Conservation (phyloP, 2,329 filamentous ascomycete species). For the Raffaelea deltoideospora region DNA sequence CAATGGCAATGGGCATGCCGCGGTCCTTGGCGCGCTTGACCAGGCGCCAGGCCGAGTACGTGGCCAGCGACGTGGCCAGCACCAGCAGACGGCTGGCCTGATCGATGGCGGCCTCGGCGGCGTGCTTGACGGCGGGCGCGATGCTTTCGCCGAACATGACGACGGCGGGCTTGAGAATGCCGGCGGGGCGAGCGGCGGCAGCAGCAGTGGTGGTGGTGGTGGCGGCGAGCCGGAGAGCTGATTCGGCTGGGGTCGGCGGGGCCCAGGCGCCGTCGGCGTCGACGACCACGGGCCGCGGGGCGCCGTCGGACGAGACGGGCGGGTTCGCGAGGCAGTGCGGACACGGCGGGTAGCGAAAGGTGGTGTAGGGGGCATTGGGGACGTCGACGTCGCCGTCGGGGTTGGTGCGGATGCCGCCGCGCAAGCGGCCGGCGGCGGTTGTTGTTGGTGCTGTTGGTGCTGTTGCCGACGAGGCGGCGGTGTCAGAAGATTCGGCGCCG, state of each 20-base stretch:
- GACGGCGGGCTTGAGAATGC: slow-evolving; percentile 82
- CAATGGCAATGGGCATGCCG: slow-evolving; percentile 70
- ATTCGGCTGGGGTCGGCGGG: slow-evolving; percentile 35
- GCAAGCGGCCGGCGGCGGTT: slow-evolving; percentile 31
- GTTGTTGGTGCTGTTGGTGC: too few relatives aligned
- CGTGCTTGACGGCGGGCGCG: slow-evolving; percentile 47
- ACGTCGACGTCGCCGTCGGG: slow-evolving; percentile 92
- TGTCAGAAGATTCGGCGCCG: too few relatives aligned
- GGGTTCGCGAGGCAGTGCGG: slow-evolving; percentile 59
- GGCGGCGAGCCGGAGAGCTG: too few relatives aligned
- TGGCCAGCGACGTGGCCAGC: slow-evolving; percentile 79
- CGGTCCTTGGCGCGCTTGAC: slow-evolving; percentile 70
- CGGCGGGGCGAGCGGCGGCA: slow-evolving; percentile 27
- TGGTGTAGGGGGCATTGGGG: slow-evolving; percentile 72
- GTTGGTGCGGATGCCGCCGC: slow-evolving; percentile 68
- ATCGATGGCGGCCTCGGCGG: slow-evolving; percentile 69
- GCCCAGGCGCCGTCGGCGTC: slow-evolving; percentile 73
- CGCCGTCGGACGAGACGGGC: slow-evolving; percentile 37
- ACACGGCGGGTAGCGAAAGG: slow-evolving; percentile 83
- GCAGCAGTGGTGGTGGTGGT: too few relatives aligned
- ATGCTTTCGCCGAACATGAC: slow-evolving; percentile 97
- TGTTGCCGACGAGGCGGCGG: too few relatives aligned
- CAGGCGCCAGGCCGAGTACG: slow-evolving; percentile 86
- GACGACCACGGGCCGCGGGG: slow-evolving; percentile 43
- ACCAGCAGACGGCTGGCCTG: slow-evolving; percentile 60